Base-by-base conservation (phyloP, 306 rosid genomes). In the Prunus padus region DNA sequence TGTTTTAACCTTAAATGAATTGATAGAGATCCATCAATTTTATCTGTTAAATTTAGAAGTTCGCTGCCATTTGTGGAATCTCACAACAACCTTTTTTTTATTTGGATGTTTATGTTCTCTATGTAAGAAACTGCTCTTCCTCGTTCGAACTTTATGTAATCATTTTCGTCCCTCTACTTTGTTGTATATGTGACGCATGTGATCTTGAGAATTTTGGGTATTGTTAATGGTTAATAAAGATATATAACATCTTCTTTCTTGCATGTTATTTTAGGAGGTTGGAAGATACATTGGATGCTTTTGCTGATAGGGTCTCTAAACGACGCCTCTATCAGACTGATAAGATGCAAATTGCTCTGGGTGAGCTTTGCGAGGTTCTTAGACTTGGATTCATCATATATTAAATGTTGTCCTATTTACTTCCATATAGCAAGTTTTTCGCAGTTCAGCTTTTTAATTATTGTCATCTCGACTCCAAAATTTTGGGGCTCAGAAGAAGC, bases 341-440 rank as follows among this genome's bases (percentile, higher is more conserved):
- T 85, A 93, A 93, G 82, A 93, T 93, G 98, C 91, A 87, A 81
- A 91, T 93, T 74, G 92, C 98, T 69, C 79, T 93, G 40, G 96
- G 98, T 93, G 87, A 85, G 90, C 52, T 70, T 81, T 50, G 26
- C 50, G 30, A 72, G 23, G 69, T 74, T 72, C 78, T 75, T 33
- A 47, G 18, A 49, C 26, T 61, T 11, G 11, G 30, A 15, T 40
- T 55, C 31, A 42, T 60, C 16, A 59, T 26, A 46, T 25, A 8
- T 14, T 13, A 65, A 65, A 31, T 30, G 47, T 71, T 49, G 0
- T 56, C 13, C 20, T 44, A 59, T 18, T 25, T 8, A 49, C 16
- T 30, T 76, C 22, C 28, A 9, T 11, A n/a, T 42, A 42, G 0
- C 13, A 65, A 16, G 52, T 65, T 42, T 11, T 8, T 3, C 28